Percentiles rank a stretch among this genome's conserved stretches.
These are phyloP conservation scores for Boletus rex-veris DNA, from an alignment of 768 basidiomycete genomes.

Conservation along the genomic window DNA sequence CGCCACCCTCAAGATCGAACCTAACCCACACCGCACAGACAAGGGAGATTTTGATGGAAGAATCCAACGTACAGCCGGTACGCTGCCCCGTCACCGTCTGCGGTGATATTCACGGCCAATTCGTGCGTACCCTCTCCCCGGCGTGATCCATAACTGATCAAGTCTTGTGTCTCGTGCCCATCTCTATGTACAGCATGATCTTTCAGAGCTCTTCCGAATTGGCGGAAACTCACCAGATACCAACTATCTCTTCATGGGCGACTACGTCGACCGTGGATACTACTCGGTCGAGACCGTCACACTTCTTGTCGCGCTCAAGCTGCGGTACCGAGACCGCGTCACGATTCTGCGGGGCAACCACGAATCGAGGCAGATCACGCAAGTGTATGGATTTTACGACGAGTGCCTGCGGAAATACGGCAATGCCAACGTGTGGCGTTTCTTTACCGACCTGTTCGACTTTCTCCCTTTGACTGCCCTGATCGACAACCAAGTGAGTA, in stretches of 20 bases:
- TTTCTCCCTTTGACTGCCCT: slow-evolving; percentile 95
- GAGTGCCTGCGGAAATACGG: slow-evolving; percentile 99
- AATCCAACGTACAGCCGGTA: slow-evolving; percentile 98
- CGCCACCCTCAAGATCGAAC: slow-evolving; percentile 5
- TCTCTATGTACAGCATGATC: slow-evolving; percentile 75
- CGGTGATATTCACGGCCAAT: slow-evolving; percentile 99
- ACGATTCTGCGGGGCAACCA: slow-evolving; percentile 98
- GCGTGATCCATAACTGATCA: slow-evolving; percentile 27
- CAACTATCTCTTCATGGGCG: slow-evolving; percentile 99
- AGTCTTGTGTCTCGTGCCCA: slow-evolving; percentile 4
- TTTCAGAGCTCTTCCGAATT: slow-evolving; percentile 97
- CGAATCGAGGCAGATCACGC: slow-evolving; percentile 98
- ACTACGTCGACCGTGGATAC: slow-evolving; percentile 99
- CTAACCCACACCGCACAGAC: slow-evolving; percentile 53
- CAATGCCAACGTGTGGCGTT: slow-evolving; percentile 99
- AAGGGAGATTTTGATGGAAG: slow-evolving; percentile 97
- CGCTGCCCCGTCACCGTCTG: slow-evolving; percentile 99
- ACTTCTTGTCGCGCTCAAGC: slow-evolving; percentile 92
- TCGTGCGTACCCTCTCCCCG: slow-evolving; percentile 64
- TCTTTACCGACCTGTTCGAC: slow-evolving; percentile 98
- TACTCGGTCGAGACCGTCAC: slow-evolving; percentile 99
- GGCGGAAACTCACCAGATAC: slow-evolving; percentile 99
- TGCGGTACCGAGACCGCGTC: slow-evolving; percentile 96
- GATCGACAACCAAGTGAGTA: slow-evolving; percentile 96
- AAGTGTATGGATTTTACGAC: slow-evolving; percentile 99